Evolutionary conservation across 441 rosid genomes (phyloP).

Genomic region (Corymbia citriodora): DNA sequence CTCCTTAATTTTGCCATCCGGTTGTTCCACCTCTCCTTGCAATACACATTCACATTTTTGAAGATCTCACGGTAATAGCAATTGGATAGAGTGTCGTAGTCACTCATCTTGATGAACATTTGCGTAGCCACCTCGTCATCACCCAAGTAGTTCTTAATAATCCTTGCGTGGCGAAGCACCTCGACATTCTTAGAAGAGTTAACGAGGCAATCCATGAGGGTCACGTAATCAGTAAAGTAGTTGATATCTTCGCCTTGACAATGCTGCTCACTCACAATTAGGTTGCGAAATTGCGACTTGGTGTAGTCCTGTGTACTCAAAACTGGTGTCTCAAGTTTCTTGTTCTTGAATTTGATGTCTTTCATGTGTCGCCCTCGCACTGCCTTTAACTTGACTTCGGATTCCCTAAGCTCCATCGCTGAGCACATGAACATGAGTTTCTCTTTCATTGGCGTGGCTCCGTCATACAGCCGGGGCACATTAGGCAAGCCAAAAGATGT

Average conservation of each 20-base stretch:
- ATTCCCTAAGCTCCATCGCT: slow-evolving; percentile 7
- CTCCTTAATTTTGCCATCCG: background rate
- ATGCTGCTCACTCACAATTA: background rate
- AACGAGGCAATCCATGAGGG: background rate
- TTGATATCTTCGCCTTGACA: background rate
- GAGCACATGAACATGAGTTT: background rate
- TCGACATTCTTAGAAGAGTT: background rate
- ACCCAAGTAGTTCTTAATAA: background rate
- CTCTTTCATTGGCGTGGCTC: background rate
- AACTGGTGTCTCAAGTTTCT: slow-evolving; percentile 2
- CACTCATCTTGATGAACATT: background rate
- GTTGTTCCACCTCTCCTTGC: background rate
- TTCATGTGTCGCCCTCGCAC: background rate
- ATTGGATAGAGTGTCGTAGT: background rate
- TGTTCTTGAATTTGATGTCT: slow-evolving; percentile 1
- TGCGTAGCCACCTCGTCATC: background rate
- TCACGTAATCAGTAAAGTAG: background rate
- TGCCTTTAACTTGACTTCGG: slow-evolving; percentile 6
- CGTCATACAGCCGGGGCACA: too few species aligned
- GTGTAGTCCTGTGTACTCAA: background rate
- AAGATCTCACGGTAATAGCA: background rate
- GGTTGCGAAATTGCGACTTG: background rate
- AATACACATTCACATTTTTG: background rate
- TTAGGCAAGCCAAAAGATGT: background rate
- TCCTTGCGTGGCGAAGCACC: background rate